Base-by-base conservation (phyloP, 495 filamentous ascomycete species). In the Delitschia confertaspora region DNA sequence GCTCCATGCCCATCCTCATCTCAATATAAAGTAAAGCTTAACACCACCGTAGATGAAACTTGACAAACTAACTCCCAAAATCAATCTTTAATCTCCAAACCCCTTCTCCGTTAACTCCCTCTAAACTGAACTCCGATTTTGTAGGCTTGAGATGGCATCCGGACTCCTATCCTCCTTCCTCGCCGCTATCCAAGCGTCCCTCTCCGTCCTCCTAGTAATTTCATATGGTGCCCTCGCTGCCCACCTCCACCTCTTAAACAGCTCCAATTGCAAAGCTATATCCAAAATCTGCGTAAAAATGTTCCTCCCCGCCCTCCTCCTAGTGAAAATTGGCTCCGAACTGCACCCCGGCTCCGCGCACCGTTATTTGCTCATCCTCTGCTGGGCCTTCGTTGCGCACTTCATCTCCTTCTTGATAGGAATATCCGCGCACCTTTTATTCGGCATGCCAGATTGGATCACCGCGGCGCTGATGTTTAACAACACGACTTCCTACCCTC, bases 161-260 rank as follows among this genome's bases (percentile, higher is more conserved):
- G 33, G 53, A 20, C 32, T 56, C 7, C 10, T 62, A 3, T 38
- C 46, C 19, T 76, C 78, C 21, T 79, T 83, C 41, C 49, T 82
- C 2, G 78, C 75, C 2, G 79, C 78, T n/a, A 59, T 85, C 14
- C 79, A 85, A 58, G 80, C 80, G 18, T 73, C 69, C 25, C 58
- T 82, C 16, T 81, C 78, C 2, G 79, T 85, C 0, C 60, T 84
- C 0, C 64, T 86, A 6, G 79, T 79, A 13, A 74, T 84, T 24
- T 60, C 53, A 18, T 83, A 76, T 48, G 80, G 80, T 33, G 70
- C 70, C 2, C 34, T 74, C 13, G 71, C 75, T 0, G 74, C 72
- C 6, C 64, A 68, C 38, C 65, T 74, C 21, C 61, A 67, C 1
- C 58, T 85, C 4, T 65, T 85, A 8, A 63, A 74, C 34, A 62